A percentile compares a stretch with the other conserved stretches of the same genome.
Conservation (phyloP, 306 rosid genomes). For the Aeschynomene evenia region DNA sequence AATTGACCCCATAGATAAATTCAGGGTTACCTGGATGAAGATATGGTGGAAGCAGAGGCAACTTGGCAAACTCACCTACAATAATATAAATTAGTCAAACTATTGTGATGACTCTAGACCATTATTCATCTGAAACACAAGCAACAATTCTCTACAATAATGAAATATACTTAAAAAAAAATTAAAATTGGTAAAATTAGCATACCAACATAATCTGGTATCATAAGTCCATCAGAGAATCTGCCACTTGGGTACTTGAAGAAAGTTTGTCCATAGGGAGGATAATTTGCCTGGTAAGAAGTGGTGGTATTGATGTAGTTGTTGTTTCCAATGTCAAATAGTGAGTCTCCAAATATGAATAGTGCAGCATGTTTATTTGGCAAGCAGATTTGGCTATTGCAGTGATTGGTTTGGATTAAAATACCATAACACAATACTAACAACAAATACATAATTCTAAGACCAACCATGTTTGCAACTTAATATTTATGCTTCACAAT, state of each 20-base stretch:
- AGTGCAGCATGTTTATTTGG: slow-evolving; percentile 18
- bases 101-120: too few relatives aligned
- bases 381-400: background rate
- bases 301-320: slow-evolving; percentile 45
- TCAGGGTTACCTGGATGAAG: slow-evolving; percentile 35
- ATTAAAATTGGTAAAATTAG: background rate
- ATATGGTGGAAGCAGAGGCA: slow-evolving; percentile 48
- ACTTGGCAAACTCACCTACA: slow-evolving; percentile 50
- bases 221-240: slow-evolving; percentile 40
- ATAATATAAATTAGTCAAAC: too few relatives aligned
- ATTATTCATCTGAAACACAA: background rate
- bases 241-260: slow-evolving; percentile 46
- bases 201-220: slow-evolving; percentile 45
- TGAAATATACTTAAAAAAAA: background rate
- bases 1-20: slow-evolving; percentile 47
- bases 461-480: background rate
- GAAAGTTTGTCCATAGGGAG: slow-evolving; percentile 45
- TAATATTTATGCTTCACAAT: too few relatives aligned
- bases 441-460: background rate
- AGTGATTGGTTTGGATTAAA: background rate
- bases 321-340: slow-evolving; percentile 52
- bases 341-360: slow-evolving; percentile 57
- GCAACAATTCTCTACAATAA: background rate
- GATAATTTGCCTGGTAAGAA: slow-evolving; percentile 4
- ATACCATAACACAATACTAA: background rate